phyloP scores from a whole-genome alignment of 2,329 filamentous ascomycete genomes.

The Scedosporium aurantiacum region DNA sequence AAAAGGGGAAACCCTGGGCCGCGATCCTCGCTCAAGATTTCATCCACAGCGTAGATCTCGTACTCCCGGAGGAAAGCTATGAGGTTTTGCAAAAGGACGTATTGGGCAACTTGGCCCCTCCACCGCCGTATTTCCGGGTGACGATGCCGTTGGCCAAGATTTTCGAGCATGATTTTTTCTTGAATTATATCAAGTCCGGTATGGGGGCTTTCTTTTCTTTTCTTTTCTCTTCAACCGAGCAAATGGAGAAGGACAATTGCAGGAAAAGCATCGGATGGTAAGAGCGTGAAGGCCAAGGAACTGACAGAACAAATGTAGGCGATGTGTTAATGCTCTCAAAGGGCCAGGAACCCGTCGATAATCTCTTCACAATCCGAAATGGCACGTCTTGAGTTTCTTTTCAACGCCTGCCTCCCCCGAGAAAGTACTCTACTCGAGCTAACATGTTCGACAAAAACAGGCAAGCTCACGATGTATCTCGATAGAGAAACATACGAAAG shows the following conservation, averaged over 20 bases:
- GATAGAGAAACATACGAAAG: conserved; percentile 75
- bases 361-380: conserved; percentile 58
- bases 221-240: not conserved
- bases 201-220: conserved; percentile 11
- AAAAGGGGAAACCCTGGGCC: conserved; percentile 66
- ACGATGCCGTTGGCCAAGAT: conserved; percentile 63
- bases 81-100: conserved; percentile 43
- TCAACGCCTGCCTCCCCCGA: not conserved
- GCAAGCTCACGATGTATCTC: conserved; percentile 63
- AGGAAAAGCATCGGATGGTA: no score
- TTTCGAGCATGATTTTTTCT: conserved; percentile 66
- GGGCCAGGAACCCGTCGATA: conserved; percentile 58
- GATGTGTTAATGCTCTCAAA: conserved; percentile 77
- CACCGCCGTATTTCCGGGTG: conserved; percentile 52
- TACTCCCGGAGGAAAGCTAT: conserved; percentile 57
- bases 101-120: conserved; percentile 21
- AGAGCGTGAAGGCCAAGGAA: not conserved
- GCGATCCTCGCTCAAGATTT: conserved; percentile 55
- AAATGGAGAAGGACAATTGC: no score
- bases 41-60: conserved; percentile 59
- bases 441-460: conserved; percentile 25
- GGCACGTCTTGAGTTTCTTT: conserved; percentile 34
- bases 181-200: conserved; percentile 75
- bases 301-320: conserved; percentile 34
- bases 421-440: not conserved